Base-by-base conservation (phyloP, 73 alveolate genomes). In the Paramecium bursaria region DNA sequence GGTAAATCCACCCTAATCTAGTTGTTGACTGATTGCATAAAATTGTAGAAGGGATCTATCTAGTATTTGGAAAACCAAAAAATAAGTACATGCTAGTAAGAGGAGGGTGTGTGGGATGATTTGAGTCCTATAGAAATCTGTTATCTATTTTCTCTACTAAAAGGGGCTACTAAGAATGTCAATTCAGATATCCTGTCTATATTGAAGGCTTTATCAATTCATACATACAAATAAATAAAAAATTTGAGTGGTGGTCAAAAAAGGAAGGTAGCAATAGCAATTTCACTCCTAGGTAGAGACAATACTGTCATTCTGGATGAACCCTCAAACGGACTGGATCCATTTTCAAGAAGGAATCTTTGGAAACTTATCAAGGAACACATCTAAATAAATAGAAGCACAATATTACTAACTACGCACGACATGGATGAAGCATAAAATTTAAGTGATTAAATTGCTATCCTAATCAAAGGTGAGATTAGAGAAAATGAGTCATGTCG, bases 361-460 rank as follows among this genome's bases (percentile, higher is more conserved):
- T 90, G 94, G 94, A 92, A 91, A 15, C 85, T 90, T 77, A 77
- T 91, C 29, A 90, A 89, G 75, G 61, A 85, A 33, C 89, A 91
- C 26, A 57, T 67, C 7, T 17, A 67, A 23, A 86, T 55, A 48
- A 15, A 55, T 2, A 33, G 47, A 10, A 87, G 82, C 19, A 77
- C 75, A 4, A 87, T 87, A 44, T 90, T 94, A 10, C 50, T 94
- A 30, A 94, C 98, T 5, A 94, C 98, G 7, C 98, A 94, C 75
- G 94, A 87, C 52, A 92, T 94, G 97, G 98, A 94, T 26, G 98
- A 94, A 46, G 98, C 98, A 17, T 93, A 94, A 53, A 88, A 92
- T 51, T 85, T 94, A 7, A 94, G 97, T 19, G 98, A 94, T 85
- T 50, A 92, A 15, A 94, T 94, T 50, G 93, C 95, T 3, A 91